phyloP scores from a whole-genome alignment of 2,329 filamentous ascomycete genomes.

The Immersiporthe knoxdaviesiana region DNA sequence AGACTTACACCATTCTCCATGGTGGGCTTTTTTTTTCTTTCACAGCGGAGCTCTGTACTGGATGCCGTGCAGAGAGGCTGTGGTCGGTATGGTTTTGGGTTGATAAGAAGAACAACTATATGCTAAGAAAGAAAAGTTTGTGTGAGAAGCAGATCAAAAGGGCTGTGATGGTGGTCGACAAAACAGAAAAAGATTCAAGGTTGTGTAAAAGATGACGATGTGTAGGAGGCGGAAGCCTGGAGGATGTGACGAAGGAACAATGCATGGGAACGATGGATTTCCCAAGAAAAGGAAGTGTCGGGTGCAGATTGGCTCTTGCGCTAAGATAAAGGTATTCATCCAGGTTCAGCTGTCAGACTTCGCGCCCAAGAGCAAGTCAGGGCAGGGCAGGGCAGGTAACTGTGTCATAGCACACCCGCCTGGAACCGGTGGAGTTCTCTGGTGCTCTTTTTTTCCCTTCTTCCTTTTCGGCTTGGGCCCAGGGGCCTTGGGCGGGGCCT shows the following conservation, averaged over 20 bases:
- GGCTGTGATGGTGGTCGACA: neutral
- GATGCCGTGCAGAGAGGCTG: slow-evolving; percentile 18
- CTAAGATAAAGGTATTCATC: slow-evolving; percentile 28
- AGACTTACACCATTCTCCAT: slow-evolving; percentile 29
- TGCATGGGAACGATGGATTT: slow-evolving; percentile 16
- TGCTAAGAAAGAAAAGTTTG: neutral
- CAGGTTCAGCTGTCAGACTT: slow-evolving; percentile 29
- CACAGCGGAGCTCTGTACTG: slow-evolving; percentile 24
- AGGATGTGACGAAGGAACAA: slow-evolving; percentile 19
- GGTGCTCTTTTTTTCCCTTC: too few relatives aligned
- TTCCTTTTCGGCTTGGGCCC: neutral
- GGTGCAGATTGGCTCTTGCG: slow-evolving; percentile 23
- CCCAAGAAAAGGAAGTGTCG: slow-evolving; percentile 21
- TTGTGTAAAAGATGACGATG: slow-evolving; percentile 7
- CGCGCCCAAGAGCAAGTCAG: slow-evolving; percentile 9
- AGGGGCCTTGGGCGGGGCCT: neutral
- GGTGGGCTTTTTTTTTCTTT: slow-evolving; percentile 22
- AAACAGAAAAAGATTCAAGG: too few relatives aligned
- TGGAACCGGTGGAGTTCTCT: slow-evolving; percentile 23
- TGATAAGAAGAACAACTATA: neutral
- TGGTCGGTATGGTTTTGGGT: slow-evolving; percentile 7
- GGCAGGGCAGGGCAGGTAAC: slow-evolving; percentile 5
- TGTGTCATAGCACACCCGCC: slow-evolving; percentile 9
- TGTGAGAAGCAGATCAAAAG: neutral
- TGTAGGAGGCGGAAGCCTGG: slow-evolving; percentile 16